phyloP scores from a whole-genome alignment of 2,329 filamentous ascomycete genomes.

The Pestalotiopsis sp. region DNA sequence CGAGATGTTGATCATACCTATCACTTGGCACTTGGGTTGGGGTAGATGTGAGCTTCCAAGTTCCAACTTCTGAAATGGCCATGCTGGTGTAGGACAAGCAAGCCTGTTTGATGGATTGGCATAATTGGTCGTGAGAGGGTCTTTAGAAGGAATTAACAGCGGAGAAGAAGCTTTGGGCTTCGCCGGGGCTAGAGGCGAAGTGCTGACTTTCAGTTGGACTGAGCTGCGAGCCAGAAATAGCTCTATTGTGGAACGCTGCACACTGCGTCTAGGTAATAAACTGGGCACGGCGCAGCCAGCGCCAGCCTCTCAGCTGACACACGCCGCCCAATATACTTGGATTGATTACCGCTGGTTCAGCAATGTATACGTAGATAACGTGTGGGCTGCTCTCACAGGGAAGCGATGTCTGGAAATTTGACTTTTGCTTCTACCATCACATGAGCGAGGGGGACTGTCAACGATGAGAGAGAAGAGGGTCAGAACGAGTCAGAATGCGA shows the following conservation, averaged over 20 bases:
- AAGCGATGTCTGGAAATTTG: neutral
- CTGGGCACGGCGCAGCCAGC: neutral
- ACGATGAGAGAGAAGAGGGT: neutral
- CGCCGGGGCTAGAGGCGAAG: neutral
- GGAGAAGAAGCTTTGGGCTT: neutral
- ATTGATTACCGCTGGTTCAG: neutral
- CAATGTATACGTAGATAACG: neutral
- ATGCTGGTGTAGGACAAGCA: neutral
- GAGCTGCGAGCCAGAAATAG: neutral
- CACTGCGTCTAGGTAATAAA: neutral
- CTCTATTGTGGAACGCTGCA: neutral
- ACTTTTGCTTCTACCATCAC: neutral
- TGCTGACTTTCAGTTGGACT: neutral
- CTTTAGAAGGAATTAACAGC: neutral
- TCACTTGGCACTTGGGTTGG: neutral
- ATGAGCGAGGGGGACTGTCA: neutral
- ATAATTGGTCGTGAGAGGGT: neutral
- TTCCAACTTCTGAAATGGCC: neutral
- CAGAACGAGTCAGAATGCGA: neutral
- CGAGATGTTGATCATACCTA: neutral
- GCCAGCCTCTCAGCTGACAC: neutral
- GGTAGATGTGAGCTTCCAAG: neutral
- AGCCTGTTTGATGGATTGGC: neutral
- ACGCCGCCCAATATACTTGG: neutral
- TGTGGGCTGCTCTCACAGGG: neutral